A percentile compares a stretch with the other conserved stretches of the same genome.
phyloP scores from a whole-genome alignment of 306 rosid species.

The Clitoria ternatea region DNA sequence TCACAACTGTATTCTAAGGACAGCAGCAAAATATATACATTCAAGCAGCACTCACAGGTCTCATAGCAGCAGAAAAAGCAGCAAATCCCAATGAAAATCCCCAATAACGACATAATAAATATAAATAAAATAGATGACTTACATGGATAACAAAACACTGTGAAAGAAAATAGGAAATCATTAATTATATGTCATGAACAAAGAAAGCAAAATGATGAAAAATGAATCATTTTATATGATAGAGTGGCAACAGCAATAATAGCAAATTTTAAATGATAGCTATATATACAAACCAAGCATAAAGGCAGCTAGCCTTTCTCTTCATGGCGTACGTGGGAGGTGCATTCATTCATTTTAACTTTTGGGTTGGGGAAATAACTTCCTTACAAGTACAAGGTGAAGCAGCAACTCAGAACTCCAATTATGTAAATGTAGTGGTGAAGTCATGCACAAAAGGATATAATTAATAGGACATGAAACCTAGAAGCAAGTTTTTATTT shows the following conservation, averaged over 20 bases:
- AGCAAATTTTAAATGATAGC: background rate
- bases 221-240: background rate
- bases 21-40: conserved; percentile 18
- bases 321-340: conserved; percentile 26
- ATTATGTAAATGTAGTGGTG: background rate
- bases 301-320: conserved; percentile 38
- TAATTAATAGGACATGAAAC: background rate
- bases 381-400: background rate
- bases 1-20: background rate
- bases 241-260: conserved; percentile 24
- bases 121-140: background rate
- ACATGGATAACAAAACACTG: background rate
- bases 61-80: conserved; percentile 37
- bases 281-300: conserved; percentile 34
- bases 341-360: conserved; percentile 14
- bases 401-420: too few species aligned
- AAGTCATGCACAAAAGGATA: background rate
- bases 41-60: conserved; percentile 33
- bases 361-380: background rate
- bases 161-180: conserved; percentile 12
- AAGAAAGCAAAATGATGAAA: conserved; percentile 29
- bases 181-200: conserved; percentile 1
- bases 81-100: conserved; percentile 1
- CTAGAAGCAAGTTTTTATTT: background rate
- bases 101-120: background rate